Evolutionary conservation across 495 filamentous ascomycete genomes (phyloP).

Genomic region (Ramalina intermedia): DNA sequence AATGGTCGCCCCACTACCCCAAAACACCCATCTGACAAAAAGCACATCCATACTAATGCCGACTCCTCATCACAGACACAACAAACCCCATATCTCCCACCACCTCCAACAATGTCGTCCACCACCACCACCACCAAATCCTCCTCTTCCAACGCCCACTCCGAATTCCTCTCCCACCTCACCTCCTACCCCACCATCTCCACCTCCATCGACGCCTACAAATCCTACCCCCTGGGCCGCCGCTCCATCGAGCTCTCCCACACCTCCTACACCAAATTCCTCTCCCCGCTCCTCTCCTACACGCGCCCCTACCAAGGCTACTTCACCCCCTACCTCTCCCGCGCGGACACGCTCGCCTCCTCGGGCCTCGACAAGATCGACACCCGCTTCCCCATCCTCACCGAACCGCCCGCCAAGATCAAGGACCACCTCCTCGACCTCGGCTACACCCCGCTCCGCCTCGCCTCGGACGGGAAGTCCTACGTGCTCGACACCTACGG

Average conservation of each 20-base stretch:
- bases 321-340: slow-evolving; percentile 67
- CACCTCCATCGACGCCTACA: slow-evolving; percentile 64
- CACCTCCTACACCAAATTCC: slow-evolving; percentile 49
- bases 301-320: slow-evolving; percentile 61
- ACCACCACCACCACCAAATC: too few relatives aligned
- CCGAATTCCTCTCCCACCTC: slow-evolving; percentile 47
- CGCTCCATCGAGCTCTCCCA: slow-evolving; percentile 61
- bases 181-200: slow-evolving; percentile 71
- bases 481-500: slow-evolving; percentile 62
- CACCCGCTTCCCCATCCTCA: slow-evolving; percentile 67
- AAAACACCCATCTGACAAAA: too few relatives aligned
- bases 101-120: too few relatives aligned
- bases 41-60: too few relatives aligned
- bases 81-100: too few relatives aligned
- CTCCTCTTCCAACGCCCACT: too few relatives aligned
- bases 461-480: slow-evolving; percentile 54
- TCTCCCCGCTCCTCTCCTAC: slow-evolving; percentile 64
- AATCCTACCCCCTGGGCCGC: slow-evolving; percentile 63
- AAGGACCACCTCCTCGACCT: slow-evolving; percentile 46
- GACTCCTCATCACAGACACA: too few relatives aligned
- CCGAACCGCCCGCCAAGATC: slow-evolving; percentile 71
- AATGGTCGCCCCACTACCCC: too few relatives aligned
- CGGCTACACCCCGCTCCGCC: slow-evolving; percentile 50
- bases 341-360: slow-evolving; percentile 69
- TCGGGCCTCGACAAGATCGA: slow-evolving; percentile 61